Conservation (phyloP, 176 grass and related monocot species). For the Avena sativa region DNA sequence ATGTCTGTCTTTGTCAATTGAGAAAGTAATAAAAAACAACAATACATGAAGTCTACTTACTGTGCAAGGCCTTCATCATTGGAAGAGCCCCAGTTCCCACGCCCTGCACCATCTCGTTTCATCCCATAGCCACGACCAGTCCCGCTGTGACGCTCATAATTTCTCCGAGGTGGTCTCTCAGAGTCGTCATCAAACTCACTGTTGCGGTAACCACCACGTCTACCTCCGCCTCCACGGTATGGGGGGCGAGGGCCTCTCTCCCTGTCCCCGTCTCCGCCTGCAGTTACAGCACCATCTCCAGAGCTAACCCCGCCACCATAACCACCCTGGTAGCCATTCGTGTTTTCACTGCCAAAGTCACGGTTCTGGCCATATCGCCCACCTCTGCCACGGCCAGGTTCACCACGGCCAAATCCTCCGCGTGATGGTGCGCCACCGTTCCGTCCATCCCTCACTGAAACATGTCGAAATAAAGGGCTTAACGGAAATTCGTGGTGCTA, state of each 20-base stretch:
- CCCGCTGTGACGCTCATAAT: slow-evolving; percentile 78
- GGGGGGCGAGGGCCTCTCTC: slow-evolving; percentile 59
- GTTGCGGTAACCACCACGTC: slow-evolving; percentile 68
- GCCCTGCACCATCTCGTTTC: slow-evolving; percentile 75
- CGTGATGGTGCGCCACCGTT: slow-evolving; percentile 41
- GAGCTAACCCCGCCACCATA: slow-evolving; percentile 40
- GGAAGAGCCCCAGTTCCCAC: slow-evolving; percentile 79
- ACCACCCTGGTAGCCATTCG: slow-evolving; percentile 59
- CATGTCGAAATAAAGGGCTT: not conserved
- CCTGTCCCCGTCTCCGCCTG: slow-evolving; percentile 48
- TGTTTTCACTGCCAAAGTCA: slow-evolving; percentile 55
- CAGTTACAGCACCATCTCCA: slow-evolving; percentile 40
- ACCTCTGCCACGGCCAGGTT: slow-evolving; percentile 62
- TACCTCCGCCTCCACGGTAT: slow-evolving; percentile 48
- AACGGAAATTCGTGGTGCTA: not conserved
- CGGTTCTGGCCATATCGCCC: slow-evolving; percentile 54
- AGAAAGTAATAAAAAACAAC: not conserved
- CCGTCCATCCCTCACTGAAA: slow-evolving; percentile 63
- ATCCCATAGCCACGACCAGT: slow-evolving; percentile 75
- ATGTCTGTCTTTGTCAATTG: not conserved
- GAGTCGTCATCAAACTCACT: slow-evolving; percentile 58
- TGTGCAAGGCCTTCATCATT: slow-evolving; percentile 66
- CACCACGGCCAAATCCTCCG: slow-evolving; percentile 74
- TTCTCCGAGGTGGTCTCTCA: slow-evolving; percentile 64
- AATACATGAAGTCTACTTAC: slow-evolving; percentile 39